Evolutionary conservation across 192 early-diverging fungal genomes (phyloP), one percentile per base, ranked within the genome.

Genomic region (Backusella macrospora): DNA sequence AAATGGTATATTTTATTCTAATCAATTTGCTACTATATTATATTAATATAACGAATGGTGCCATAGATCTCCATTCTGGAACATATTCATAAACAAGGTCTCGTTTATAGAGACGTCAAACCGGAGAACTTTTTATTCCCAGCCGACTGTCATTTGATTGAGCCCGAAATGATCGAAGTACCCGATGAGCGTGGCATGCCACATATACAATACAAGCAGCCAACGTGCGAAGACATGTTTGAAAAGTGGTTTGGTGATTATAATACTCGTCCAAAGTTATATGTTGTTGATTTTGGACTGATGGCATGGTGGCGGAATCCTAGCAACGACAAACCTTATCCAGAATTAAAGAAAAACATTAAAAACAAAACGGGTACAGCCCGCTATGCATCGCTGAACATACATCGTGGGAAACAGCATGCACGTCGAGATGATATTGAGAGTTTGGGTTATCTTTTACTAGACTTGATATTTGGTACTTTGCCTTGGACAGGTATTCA

Each of bases 401-500:
- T 95, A 38, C 95, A 96, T 79, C 85, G 89, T 29, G 95, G 95
- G 18, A 74, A 78, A 86, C 90, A 90, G 71, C 94, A 94, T 82
- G 81, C 90, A n/a, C 86, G 95, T 23, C 86, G 95, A 47, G 95
- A 96, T 72, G 95, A 96, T 55, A 82, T 96, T 45, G 95, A 96
- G 74, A 90, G 91, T 18, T 78, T 95, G 16, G 93, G 92, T 12
- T 95, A 96, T 77, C 87, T 96, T 23, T 87, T 96, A 39, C 70
- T 96, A 38, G 95, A 96, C 73, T 87, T 96, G 55, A 23, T 68
- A 45, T 72, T 94, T 44, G 92, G 92, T 3, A 80, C 76, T 10
- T 82, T 96, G 29, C 94, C 95, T n/a, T 96, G 95, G 95, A 88
- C 94, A 64, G 95, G 95, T 0, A 82, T 96, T 29, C 89, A 91